phyloP scores from a whole-genome alignment of 2,329 filamentous ascomycete species.

The Pseudogymnoascus sp. region DNA sequence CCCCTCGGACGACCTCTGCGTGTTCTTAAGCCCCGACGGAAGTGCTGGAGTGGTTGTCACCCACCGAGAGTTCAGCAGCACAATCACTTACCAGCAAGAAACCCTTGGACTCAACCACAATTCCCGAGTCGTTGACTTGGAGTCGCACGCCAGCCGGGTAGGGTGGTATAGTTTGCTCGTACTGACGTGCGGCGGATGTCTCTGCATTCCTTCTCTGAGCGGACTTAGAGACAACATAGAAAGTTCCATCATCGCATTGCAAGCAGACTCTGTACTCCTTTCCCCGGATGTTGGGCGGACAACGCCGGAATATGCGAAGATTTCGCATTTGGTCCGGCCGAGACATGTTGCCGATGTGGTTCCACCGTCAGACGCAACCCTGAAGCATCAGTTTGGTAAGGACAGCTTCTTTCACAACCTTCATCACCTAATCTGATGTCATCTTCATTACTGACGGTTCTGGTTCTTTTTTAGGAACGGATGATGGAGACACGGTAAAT shows the following conservation, averaged over 20 bases:
- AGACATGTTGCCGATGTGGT: not conserved
- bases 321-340: not conserved
- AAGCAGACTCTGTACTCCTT: not conserved
- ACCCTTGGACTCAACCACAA: not conserved
- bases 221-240: not conserved
- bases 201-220: constrained; percentile 15
- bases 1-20: not conserved
- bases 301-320: not conserved
- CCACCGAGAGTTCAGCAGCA: not conserved
- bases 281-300: not conserved
- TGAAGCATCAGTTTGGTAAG: not conserved
- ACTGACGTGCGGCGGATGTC: constrained; percentile 12
- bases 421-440: not conserved
- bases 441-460: not conserved
- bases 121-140: not conserved
- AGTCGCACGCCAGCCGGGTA: not conserved
- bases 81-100: not conserved
- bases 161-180: not conserved
- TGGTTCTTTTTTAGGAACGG: not conserved
- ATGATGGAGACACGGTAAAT: not conserved
- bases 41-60: not conserved
- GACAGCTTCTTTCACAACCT: not conserved
- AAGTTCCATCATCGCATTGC: not conserved
- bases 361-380: not conserved
- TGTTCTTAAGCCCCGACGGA: not conserved